Evolutionary conservation across 176 grass and related monocot species (phyloP).

Genomic region (Oryza meyeriana): DNA sequence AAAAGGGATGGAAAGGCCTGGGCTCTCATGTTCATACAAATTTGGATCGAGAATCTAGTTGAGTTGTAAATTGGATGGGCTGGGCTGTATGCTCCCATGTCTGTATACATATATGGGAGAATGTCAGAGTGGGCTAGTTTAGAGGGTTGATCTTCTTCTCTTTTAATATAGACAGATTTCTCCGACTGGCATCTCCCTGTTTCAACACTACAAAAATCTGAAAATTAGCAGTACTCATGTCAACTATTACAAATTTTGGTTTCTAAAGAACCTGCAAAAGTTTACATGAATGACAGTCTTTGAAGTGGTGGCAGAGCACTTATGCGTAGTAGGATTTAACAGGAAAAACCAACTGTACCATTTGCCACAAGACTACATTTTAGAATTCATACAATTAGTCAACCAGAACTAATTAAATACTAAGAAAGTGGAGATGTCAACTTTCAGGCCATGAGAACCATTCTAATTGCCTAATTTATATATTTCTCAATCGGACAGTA

Average conservation of each 20-base stretch:
- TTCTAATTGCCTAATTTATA: neutral
- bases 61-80: neutral
- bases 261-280: neutral
- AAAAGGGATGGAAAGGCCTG: neutral
- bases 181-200: neutral
- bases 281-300: neutral
- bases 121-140: neutral
- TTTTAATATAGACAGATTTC: neutral
- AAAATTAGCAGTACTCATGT: neutral
- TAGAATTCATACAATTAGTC: neutral
- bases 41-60: neutral
- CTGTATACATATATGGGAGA: neutral
- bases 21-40: neutral
- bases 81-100: neutral
- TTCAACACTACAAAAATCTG: neutral
- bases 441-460: neutral
- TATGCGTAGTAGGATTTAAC: neutral
- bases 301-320: neutral
- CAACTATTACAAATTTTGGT: neutral
- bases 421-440: neutral
- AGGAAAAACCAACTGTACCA: neutral
- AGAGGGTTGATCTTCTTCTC: too few relatives aligned
- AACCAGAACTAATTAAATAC: neutral
- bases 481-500: neutral
- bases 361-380: neutral